Evolutionary conservation across 257 asterid species (phyloP).

Genomic region (Solanum neorickii): DNA sequence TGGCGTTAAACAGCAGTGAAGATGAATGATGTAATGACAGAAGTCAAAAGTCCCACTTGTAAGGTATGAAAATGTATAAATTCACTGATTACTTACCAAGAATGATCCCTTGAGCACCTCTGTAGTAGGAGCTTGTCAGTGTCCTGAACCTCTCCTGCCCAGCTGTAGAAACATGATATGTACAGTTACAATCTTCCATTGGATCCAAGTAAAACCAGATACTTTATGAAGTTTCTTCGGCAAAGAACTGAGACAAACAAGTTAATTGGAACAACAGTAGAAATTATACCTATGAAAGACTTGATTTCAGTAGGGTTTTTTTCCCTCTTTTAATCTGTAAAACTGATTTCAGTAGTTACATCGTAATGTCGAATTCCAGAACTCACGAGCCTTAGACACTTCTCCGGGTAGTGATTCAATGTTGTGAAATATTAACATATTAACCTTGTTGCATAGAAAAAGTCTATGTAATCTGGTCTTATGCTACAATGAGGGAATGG

Average conservation of each 20-base stretch:
- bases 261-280: not conserved
- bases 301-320: not conserved
- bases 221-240: not conserved
- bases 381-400: not conserved
- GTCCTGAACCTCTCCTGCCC: conserved; percentile 96
- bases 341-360: not conserved
- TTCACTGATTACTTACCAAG: conserved; percentile 44
- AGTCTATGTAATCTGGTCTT: not conserved
- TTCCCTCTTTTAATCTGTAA: not conserved
- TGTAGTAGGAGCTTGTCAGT: conserved; percentile 43
- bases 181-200: not conserved
- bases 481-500: not conserved
- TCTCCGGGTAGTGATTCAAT: not conserved
- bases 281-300: no score
- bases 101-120: conserved; percentile 60
- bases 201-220: not conserved
- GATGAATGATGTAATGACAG: not conserved
- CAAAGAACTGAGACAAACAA: not conserved
- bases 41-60: not conserved
- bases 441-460: not conserved
- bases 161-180: conserved; percentile 39
- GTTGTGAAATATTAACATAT: not conserved
- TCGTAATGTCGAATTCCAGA: not conserved
- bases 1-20: not conserved
- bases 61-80: not conserved